phyloP scores from a whole-genome alignment of 768 basidiomycete species.

The Russula abietina region DNA sequence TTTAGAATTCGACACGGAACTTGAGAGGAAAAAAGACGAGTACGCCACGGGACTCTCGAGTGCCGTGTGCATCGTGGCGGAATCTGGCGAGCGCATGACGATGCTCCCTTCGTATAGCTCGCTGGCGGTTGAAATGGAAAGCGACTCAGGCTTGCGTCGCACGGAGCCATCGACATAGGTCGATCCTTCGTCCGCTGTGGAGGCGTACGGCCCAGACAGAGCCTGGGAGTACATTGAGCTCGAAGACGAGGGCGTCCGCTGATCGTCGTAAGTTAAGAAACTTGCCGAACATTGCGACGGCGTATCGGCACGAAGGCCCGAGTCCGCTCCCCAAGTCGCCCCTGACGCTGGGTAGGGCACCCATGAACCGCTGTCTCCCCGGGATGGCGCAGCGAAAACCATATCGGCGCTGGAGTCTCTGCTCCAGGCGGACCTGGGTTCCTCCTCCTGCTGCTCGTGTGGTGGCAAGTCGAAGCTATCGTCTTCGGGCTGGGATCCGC shows the following conservation, averaged over 20 bases:
- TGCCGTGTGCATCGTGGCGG: conserved; percentile 25
- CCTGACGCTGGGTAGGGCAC: conserved; percentile 17
- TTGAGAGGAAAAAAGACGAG: conserved; percentile 18
- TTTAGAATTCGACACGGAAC: conserved; percentile 20
- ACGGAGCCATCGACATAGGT: conserved; percentile 17
- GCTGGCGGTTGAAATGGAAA: conserved; percentile 19
- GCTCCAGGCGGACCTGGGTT: conserved; percentile 55
- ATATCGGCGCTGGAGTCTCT: conserved; percentile 35
- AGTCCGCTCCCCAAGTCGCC: conserved; percentile 24
- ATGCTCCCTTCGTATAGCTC: conserved; percentile 21
- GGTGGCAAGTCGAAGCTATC: conserved; percentile 44
- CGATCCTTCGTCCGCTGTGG: conserved; percentile 20
- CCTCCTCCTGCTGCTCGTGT: conserved; percentile 43
- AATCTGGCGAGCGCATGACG: conserved; percentile 23
- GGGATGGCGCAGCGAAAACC: conserved; percentile 18
- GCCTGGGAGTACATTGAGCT: conserved; percentile 25
- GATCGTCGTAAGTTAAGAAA: conserved; percentile 23
- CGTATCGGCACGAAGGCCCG: conserved; percentile 9
- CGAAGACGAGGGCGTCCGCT: conserved; percentile 24
- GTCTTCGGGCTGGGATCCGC: conserved; percentile 36
- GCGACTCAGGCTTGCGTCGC: conserved; percentile 7
- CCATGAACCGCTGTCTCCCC: conserved; percentile 20
- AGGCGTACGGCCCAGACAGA: conserved; percentile 21
- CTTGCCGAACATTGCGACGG: conserved; percentile 21
- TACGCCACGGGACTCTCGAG: conserved; percentile 20